Conservation (phyloP, 441 rosid species). For the Jatropha podagrica region DNA sequence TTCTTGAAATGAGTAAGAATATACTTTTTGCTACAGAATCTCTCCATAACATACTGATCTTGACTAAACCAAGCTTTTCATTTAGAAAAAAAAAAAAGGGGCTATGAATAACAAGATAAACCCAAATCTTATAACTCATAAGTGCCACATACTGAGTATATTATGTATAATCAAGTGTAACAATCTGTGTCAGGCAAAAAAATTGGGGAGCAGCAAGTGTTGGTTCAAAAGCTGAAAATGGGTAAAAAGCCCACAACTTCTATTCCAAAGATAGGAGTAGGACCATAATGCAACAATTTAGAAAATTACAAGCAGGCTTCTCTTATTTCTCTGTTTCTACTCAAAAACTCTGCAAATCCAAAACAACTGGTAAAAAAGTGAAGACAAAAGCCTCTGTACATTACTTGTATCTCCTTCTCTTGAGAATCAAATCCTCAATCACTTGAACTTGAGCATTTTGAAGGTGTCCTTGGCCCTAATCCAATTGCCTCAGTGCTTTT, state of each 20-base stretch:
- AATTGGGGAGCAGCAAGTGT: not conserved
- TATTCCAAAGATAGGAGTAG: not conserved
- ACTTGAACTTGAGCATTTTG: slow-evolving; percentile 38
- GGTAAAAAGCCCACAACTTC: not conserved
- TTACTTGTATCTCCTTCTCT: slow-evolving; percentile 1
- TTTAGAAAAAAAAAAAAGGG: too few relatives aligned
- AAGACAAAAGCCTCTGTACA: slow-evolving; percentile 35
- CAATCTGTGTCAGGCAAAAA: not conserved
- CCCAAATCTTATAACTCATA: not conserved
- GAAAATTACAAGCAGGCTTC: slow-evolving; percentile 9
- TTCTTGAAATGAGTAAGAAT: too few relatives aligned
- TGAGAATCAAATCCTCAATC: not conserved
- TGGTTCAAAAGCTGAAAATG: not conserved
- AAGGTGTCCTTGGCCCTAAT: slow-evolving; percentile 43
- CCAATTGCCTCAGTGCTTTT: slow-evolving; percentile 54
- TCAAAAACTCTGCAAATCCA: slow-evolving; percentile 17
- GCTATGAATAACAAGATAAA: not conserved
- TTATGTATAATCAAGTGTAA: not conserved
- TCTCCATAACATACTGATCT: too few relatives aligned
- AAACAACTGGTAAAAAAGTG: not conserved
- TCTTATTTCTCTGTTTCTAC: slow-evolving; percentile 14
- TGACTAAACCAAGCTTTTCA: too few relatives aligned
- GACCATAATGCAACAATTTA: not conserved
- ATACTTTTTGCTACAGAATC: too few relatives aligned
- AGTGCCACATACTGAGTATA: not conserved